Evolutionary conservation across 176 grass and related monocot species (phyloP), one percentile per base, ranked within the genome.

Genomic region (Puya raimondii): DNA sequence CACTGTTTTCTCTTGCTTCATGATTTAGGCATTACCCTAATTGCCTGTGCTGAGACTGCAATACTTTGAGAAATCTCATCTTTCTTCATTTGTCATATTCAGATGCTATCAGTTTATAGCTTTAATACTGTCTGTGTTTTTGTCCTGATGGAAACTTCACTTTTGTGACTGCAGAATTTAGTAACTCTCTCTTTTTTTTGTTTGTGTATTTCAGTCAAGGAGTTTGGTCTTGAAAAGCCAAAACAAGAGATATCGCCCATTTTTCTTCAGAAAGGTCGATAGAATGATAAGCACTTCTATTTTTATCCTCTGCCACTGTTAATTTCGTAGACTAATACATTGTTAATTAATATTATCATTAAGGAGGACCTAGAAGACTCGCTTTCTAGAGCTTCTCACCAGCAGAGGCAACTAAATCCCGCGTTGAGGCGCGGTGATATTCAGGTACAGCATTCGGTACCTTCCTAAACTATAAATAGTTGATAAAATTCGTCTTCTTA

Each of bases 251-350:
- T 96, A 96, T 75, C 88, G 83, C 15, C 92, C 92, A 83, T 73
- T 88, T 85, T 96, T 96, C 86, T 96, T 96, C 70, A 87, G 92
- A 83, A 96, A 96, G 92, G 92, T 96, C 68, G 68, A 74, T 29
- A 25, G 67, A 49, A 53, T 71, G n/a, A 59, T 59, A 21, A 53
- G 64, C 27, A 23, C 72, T 65, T 58, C 1, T 66, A 56, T 80
- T 1, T 48, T 74, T 65, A 42, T 26, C 64, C 14, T 48, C 12
- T 9, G 54, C 20, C 25, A 29, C 18, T 54, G 66, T 2, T 64
- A 11, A 58, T 79, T 49, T 70, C 12, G 29, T 64, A 13, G 67
- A 53, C 51, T 50, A 56, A 23, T 53, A 70, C 67, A n/a, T 82
- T 54, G 20, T 78, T 3, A 47, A 65, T 73, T 73, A 42, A 11